phyloP scores from a whole-genome alignment of 768 basidiomycete genomes.

The Pulveroboletus ravenelii region DNA sequence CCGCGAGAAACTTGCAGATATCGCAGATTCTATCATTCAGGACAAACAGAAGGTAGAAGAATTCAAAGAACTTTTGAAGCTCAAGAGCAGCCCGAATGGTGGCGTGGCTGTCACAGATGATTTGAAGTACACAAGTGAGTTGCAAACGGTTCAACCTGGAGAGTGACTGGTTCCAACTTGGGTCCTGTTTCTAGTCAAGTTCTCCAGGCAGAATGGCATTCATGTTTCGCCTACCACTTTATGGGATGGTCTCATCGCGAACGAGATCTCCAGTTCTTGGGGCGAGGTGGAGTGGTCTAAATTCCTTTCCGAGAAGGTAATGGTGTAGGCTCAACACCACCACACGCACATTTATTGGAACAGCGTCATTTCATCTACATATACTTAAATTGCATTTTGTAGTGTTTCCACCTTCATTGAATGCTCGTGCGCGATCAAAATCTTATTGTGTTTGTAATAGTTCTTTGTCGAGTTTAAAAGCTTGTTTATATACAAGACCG shows the following conservation, averaged over 20 bases:
- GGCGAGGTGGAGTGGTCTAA: constrained; percentile 74
- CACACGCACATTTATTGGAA: not conserved
- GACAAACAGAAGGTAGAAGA: constrained; percentile 40
- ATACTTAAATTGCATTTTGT: not conserved
- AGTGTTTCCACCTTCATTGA: not conserved
- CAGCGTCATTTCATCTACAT: too few relatives aligned
- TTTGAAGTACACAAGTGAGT: constrained; percentile 83
- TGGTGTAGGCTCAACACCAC: constrained; percentile 24
- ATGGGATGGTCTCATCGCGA: constrained; percentile 71
- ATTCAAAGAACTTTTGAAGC: constrained; percentile 58
- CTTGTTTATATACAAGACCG: too few relatives aligned
- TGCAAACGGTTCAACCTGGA: not conserved
- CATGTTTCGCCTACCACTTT: constrained; percentile 85
- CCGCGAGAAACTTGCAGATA: constrained; percentile 62
- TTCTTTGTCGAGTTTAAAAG: too few relatives aligned
- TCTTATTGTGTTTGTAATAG: too few relatives aligned
- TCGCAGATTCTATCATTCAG: constrained; percentile 54
- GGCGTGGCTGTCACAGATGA: constrained; percentile 81
- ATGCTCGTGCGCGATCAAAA: too few relatives aligned
- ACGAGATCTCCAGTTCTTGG: constrained; percentile 78
- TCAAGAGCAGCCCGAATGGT: constrained; percentile 67
- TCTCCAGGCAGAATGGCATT: constrained; percentile 84
- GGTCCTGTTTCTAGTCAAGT: constrained; percentile 63
- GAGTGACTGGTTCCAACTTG: not conserved
- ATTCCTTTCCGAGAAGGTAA: constrained; percentile 61